Base-by-base conservation (phyloP, 2,329 filamentous ascomycete species). In the Rhynchosporium secalis region DNA sequence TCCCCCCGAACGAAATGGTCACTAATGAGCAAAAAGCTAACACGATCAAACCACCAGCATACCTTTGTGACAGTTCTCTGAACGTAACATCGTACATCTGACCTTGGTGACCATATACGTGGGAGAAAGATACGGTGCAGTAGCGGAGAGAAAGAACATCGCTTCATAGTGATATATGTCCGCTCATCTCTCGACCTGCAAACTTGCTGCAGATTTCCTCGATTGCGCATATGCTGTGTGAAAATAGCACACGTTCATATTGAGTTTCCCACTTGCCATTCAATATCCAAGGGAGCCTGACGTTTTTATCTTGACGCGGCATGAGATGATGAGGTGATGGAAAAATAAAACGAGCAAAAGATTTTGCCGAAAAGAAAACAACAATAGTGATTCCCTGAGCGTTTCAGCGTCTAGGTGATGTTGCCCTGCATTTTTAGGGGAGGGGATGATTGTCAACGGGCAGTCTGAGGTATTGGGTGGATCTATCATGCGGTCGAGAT, bases 381-480 rank as follows among this genome's bases (percentile, higher is more conserved):
- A 20, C 20, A 20, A 1, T 20, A 20, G 20, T 20, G 20, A 20
- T 20, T 20, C 20, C 20, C 20, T 20, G 20, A 20, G 20, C 20
- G 20, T 20, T 20, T 20, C 20, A 20, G 20, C 20, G 20, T 20
- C 20, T 20, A 20, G 20, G 20, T 20, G 20, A 20, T 20, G 20
- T 20, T 20, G 20, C 20, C 1, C 20, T 20, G 6, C 9, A 26
- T 26, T 15, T 13, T n/a, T 7, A 26, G 7, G 45, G 6, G 43
- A 26, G 45, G 49, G 29, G 29, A 20, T 15, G 31, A 4, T n/a
- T 20, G 49, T 12, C 49, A 52, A 52, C 3, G 49, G 49, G 49
- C 9, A 33, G 49, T 49, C 45, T 48, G 78, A 78, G 54, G 60
- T 51, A 56, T 46, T 56, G 55, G 38, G 52, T 41, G 55, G 48